phyloP scores from a whole-genome alignment of 2,329 filamentous ascomycete genomes.

The Fusarium duplospermum region DNA sequence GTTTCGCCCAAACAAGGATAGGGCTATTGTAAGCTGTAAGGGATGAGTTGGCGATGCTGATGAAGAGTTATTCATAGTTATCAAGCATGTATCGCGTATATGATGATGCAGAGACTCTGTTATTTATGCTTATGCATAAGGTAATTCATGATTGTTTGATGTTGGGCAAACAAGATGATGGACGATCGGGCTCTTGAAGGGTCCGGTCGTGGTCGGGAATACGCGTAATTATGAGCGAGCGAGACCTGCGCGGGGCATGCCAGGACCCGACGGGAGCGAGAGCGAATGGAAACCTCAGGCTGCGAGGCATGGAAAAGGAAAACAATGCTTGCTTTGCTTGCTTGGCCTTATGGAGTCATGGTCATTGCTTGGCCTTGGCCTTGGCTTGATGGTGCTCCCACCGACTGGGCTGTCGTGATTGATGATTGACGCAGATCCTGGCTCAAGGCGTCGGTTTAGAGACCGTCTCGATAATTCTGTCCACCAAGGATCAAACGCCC shows the following conservation, averaged over 20 bases:
- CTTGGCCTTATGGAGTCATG: not conserved
- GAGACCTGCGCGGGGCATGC: not conserved
- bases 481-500: slow-evolving; percentile 19
- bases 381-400: not conserved
- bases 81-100: not conserved
- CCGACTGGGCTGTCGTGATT: slow-evolving; percentile 23
- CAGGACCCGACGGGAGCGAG: not conserved
- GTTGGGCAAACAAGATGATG: not conserved
- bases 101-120: not conserved
- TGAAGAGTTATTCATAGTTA: not conserved
- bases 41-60: not conserved
- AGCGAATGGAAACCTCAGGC: not conserved
- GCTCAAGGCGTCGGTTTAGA: slow-evolving; percentile 7
- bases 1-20: not conserved
- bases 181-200: not conserved
- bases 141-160: not conserved
- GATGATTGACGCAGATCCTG: slow-evolving; percentile 1
- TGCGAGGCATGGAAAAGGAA: not conserved
- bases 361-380: not conserved
- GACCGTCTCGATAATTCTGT: slow-evolving; percentile 33
- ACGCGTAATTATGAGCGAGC: not conserved
- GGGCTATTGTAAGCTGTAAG: not conserved
- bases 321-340: not conserved
- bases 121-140: not conserved
- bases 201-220: not conserved